Evolutionary conservation across 1,139 yeast species (phyloP).

Genomic region (Lodderomyces metapsilosis): DNA sequence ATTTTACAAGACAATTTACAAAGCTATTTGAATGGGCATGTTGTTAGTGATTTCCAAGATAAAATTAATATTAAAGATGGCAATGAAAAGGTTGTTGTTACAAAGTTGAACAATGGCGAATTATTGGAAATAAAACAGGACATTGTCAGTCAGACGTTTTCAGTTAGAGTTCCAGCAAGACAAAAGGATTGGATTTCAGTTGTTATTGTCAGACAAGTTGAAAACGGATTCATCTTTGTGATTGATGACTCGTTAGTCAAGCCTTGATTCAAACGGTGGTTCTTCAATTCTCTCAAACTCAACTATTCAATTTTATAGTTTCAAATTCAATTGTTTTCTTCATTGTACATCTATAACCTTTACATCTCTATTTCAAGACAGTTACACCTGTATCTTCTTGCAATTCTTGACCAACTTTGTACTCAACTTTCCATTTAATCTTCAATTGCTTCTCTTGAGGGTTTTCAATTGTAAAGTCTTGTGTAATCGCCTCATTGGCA

Average conservation of each 20-base stretch:
- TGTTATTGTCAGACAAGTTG: constrained; percentile 42
- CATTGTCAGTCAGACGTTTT: constrained; percentile 32
- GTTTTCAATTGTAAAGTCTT: constrained; percentile 58
- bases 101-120: constrained; percentile 41
- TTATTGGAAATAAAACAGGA: constrained; percentile 41
- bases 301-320: too few relatives aligned
- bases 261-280: too few relatives aligned
- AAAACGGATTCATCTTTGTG: constrained; percentile 59
- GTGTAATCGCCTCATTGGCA: constrained; percentile 55
- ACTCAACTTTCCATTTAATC: constrained; percentile 79
- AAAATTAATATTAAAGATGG: constrained; percentile 18
- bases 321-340: background rate
- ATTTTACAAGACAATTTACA: constrained; percentile 46
- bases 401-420: constrained; percentile 44
- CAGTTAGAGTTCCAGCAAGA: constrained; percentile 28
- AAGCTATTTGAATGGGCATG: constrained; percentile 54
- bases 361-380: constrained; percentile 21
- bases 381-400: constrained; percentile 59
- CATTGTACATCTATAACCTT: constrained; percentile 1
- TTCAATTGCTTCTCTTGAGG: constrained; percentile 53
- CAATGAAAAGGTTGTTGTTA: constrained; percentile 20
- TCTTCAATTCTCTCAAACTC: too few relatives aligned
- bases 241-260: constrained; percentile 43
- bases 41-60: constrained; percentile 30
- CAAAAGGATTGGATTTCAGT: constrained; percentile 40